A percentile compares a stretch with the other conserved stretches of the same genome.
phyloP scores from a whole-genome alignment of 768 basidiomycete genomes.

The Tremella mesenterica region DNA sequence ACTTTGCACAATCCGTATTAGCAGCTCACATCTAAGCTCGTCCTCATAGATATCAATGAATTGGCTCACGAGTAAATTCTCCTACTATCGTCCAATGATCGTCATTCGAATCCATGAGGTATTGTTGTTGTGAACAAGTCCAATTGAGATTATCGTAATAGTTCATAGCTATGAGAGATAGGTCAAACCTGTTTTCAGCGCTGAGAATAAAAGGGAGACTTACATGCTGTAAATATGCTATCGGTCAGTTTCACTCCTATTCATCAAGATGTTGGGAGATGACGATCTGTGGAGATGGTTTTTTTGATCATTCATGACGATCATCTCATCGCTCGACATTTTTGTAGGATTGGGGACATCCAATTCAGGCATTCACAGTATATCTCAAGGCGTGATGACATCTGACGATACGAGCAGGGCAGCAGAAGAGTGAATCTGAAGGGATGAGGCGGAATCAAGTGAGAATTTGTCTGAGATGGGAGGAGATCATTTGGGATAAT shows the following conservation, averaged over 20 bases:
- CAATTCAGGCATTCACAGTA: too few relatives aligned
- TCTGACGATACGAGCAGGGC: too few relatives aligned
- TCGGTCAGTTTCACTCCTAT: neutral
- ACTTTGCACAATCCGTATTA: conserved; percentile 53
- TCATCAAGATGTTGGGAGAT: neutral
- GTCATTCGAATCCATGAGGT: conserved; percentile 34
- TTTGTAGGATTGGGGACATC: too few relatives aligned
- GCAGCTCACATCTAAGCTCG: conserved; percentile 14
- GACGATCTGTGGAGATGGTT: too few relatives aligned
- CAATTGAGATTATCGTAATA: conserved; percentile 34
- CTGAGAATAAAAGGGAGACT: neutral
- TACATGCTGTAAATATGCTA: conserved; percentile 43
- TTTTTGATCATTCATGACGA: too few relatives aligned
- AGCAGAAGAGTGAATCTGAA: too few relatives aligned
- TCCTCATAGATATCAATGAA: too few relatives aligned
- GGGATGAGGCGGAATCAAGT: too few relatives aligned
- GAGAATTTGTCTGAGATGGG: too few relatives aligned
- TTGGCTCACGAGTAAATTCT: conserved; percentile 59
- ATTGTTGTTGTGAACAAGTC: conserved; percentile 26
- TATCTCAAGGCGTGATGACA: too few relatives aligned
- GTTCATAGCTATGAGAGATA: conserved; percentile 6
- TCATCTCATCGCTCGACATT: too few relatives aligned
- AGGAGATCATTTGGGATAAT: too few relatives aligned
- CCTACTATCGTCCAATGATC: conserved; percentile 78
- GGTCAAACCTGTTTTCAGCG: neutral